Evolutionary conservation across 495 filamentous ascomycete genomes (phyloP).

Genomic region (Xylaria nigripes): DNA sequence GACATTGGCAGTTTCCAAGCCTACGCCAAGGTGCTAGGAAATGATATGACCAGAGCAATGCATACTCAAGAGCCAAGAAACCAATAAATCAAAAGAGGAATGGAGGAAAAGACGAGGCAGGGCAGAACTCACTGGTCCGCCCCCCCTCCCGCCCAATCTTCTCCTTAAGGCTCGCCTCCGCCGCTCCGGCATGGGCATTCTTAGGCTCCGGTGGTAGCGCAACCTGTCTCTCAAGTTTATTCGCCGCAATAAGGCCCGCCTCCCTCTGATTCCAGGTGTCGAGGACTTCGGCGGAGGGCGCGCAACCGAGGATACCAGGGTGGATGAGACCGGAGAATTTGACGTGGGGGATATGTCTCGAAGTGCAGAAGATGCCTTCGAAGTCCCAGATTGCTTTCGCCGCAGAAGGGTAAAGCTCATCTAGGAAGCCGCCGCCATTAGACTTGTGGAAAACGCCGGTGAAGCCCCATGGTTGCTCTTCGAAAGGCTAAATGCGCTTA

Average conservation of each 20-base stretch:
- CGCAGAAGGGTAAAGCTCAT: conserved; percentile 82
- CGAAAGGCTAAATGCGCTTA: conserved; percentile 46
- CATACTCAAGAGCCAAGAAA: background rate
- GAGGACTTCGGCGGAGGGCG: conserved; percentile 61
- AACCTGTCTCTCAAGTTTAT: conserved; percentile 61
- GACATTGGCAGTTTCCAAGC: background rate
- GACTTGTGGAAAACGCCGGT: conserved; percentile 73
- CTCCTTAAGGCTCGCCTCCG: conserved; percentile 50
- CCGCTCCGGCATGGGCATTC: conserved; percentile 65
- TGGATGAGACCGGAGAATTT: conserved; percentile 90
- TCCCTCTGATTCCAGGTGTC: conserved; percentile 74
- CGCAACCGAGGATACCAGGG: conserved; percentile 87
- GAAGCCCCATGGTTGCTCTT: conserved; percentile 87
- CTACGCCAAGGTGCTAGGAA: no score
- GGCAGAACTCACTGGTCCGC: conserved; percentile 41
- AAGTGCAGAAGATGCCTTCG: conserved; percentile 87
- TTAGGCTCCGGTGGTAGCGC: conserved; percentile 67
- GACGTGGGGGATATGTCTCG: conserved; percentile 82
- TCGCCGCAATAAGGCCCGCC: conserved; percentile 64
- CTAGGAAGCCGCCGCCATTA: conserved; percentile 88
- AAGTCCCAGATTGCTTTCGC: conserved; percentile 98
- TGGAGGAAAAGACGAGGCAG: background rate
- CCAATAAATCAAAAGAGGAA: background rate
- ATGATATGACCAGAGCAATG: background rate
- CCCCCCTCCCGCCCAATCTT: conserved; percentile 85